phyloP scores from a whole-genome alignment of 331 rosid species.

The Acacia concinna region DNA sequence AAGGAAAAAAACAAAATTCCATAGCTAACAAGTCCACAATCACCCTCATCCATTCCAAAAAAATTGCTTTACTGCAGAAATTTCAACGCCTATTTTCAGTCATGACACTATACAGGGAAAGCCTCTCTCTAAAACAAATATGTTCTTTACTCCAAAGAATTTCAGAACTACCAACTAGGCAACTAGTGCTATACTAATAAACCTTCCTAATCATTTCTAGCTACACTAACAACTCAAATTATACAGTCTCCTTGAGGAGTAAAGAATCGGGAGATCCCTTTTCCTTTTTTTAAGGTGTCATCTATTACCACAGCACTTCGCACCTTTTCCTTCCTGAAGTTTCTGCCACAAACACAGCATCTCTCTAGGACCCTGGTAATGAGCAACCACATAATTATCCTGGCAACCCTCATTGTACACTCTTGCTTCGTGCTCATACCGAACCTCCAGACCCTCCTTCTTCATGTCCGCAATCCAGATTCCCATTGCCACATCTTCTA shows the following conservation, averaged over 20 bases:
- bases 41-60: constrained; percentile 14
- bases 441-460: constrained; percentile 64
- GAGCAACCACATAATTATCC: constrained; percentile 84
- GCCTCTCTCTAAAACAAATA: constrained; percentile 23
- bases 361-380: constrained; percentile 96
- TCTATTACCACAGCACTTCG: constrained; percentile 73
- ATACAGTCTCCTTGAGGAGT: constrained; percentile 30
- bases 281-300: neutral
- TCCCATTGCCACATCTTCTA: constrained; percentile 99
- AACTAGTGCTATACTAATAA: constrained; percentile 24
- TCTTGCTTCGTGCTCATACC: constrained; percentile 68
- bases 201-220: constrained; percentile 30
- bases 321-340: constrained; percentile 70
- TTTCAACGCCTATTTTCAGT: constrained; percentile 29
- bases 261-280: neutral
- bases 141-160: constrained; percentile 27
- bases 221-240: constrained; percentile 32
- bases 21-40: neutral
- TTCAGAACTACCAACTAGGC: constrained; percentile 21
- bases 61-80: constrained; percentile 14
- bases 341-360: constrained; percentile 96
- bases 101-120: constrained; percentile 37
- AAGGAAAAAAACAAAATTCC: no score
- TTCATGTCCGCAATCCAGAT: constrained; percentile 85
- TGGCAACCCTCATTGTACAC: constrained; percentile 76